Conservation (phyloP, 2,329 filamentous ascomycete species). For the Coniochaeta ligniaria region DNA sequence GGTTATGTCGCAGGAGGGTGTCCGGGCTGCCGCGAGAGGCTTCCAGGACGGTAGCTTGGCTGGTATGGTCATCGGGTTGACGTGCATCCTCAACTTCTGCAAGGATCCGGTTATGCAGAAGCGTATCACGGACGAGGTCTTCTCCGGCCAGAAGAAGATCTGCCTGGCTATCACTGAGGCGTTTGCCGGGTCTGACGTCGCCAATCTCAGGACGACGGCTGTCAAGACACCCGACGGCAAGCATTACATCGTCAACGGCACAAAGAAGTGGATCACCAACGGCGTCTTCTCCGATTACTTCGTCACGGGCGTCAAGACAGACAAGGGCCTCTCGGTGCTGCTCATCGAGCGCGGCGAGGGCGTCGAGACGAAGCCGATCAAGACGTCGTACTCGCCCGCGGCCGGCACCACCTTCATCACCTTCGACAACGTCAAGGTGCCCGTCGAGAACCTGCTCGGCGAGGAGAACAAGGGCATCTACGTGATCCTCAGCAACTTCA, state of each 20-base stretch:
- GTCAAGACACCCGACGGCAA: constrained; percentile 69
- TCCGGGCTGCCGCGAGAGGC: constrained; percentile 63
- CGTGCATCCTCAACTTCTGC: constrained; percentile 73
- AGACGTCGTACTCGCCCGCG: constrained; percentile 72
- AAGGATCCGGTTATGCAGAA: constrained; percentile 59
- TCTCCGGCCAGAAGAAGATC: constrained; percentile 80
- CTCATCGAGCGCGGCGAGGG: constrained; percentile 68
- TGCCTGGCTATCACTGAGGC: constrained; percentile 84
- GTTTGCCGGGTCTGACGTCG: constrained; percentile 79
- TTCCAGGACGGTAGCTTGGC: constrained; percentile 86
- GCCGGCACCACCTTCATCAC: constrained; percentile 76
- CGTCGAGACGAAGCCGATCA: constrained; percentile 70
- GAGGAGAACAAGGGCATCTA: constrained; percentile 81
- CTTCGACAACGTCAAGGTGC: constrained; percentile 82
- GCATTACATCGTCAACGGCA: constrained; percentile 64
- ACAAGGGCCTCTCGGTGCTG: constrained; percentile 71
- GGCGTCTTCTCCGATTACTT: constrained; percentile 79
- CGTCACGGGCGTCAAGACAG: constrained; percentile 70
- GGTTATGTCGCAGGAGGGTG: constrained; percentile 66
- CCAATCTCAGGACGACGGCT: constrained; percentile 71
- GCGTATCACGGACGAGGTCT: constrained; percentile 62
- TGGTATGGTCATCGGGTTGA: constrained; percentile 76
- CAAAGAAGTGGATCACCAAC: constrained; percentile 84
- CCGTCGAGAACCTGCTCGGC: constrained; percentile 69
- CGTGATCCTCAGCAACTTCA: constrained; percentile 82